Percentiles rank a stretch among this genome's conserved stretches.
Conservation (phyloP, 768 basidiomycete species). For the Tricholoma terreum region DNA sequence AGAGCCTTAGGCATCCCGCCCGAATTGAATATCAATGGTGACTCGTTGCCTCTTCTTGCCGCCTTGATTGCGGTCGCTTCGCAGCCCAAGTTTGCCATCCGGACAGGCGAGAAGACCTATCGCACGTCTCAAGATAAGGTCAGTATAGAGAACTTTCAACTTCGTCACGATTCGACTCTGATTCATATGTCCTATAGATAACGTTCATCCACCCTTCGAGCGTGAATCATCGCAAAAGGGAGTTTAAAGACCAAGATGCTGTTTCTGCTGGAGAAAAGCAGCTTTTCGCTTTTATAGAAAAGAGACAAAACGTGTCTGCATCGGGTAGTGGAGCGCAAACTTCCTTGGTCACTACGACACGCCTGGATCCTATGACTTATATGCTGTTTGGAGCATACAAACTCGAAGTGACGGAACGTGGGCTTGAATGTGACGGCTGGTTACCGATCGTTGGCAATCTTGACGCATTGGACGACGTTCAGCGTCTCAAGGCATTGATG, state of each 20-base stretch:
- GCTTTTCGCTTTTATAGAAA: slow-evolving; percentile 80
- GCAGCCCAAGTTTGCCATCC: slow-evolving; percentile 88
- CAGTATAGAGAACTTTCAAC: slow-evolving; percentile 12
- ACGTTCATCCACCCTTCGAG: slow-evolving; percentile 84
- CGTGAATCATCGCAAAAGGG: slow-evolving; percentile 71
- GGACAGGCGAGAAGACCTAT: slow-evolving; percentile 61
- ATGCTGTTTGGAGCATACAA: slow-evolving; percentile 88
- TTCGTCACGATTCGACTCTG: neutral
- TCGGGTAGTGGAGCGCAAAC: slow-evolving; percentile 51
- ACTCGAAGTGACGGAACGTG: slow-evolving; percentile 63
- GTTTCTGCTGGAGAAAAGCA: slow-evolving; percentile 55
- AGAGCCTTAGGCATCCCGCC: slow-evolving; percentile 50
- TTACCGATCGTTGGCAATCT: slow-evolving; percentile 75
- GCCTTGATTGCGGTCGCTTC: slow-evolving; percentile 82
- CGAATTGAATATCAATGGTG: slow-evolving; percentile 68
- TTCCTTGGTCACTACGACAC: slow-evolving; percentile 76
- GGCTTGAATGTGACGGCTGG: slow-evolving; percentile 89
- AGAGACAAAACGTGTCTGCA: slow-evolving; percentile 68
- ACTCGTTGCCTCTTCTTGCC: slow-evolving; percentile 73
- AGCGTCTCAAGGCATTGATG: slow-evolving; percentile 73
- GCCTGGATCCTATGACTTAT: slow-evolving; percentile 85
- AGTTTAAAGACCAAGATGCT: slow-evolving; percentile 27
- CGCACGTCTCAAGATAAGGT: slow-evolving; percentile 87
- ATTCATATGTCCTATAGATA: slow-evolving; percentile 42
- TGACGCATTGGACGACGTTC: slow-evolving; percentile 77